Base-by-base conservation (phyloP, 768 basidiomycete species). In the Boletus sp. region DNA sequence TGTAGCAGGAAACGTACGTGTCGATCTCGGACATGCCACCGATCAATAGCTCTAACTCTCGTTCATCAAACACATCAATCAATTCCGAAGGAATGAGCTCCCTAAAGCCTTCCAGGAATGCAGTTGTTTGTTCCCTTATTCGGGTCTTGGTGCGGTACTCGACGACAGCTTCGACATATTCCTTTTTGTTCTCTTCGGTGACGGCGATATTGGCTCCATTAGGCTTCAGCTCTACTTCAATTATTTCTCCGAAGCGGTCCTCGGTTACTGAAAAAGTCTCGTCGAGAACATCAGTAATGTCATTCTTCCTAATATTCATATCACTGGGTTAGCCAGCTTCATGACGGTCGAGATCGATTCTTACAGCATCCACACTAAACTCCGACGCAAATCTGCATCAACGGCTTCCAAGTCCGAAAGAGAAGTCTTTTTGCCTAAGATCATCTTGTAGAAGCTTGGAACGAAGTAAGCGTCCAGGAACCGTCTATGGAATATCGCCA, bases 1-100 rank as follows among this genome's bases (percentile, higher is more conserved):
- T 29, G 28, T 6, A 17, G 28, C 30, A 46, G 47, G 32, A 44
- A 37, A 76, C 83, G 50, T 66, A 87, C 83, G 92, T 90, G 68
- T 94, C 90, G 50, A 93, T 92, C 69, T 94, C 92, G 33, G 90
- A 85, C 87, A 95, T 93, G 52, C 94, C 94, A 58, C 94, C 93
- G 59, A 96, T 94, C 60, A 96, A 77, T 52, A 95, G 73, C 73
- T 94, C 92, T 5, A 95, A 76, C 65, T 96, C 94, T 54, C 90
- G 80, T 71, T 95, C 93, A 67, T 96, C 94, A 65, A 96, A 95
- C 3, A 95, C 91, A 63, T 85, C 85, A 69, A 96, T 80, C 50
- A 95, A 79, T 63, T 94, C 91, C 57, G 84, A 77, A 7, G 94
- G 91, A 61, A 94, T 83, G 50, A 94, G 78, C 65, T 95, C 94